phyloP scores from a whole-genome alignment of 2,329 filamentous ascomycete genomes.

The Cercospora brassicicola region DNA sequence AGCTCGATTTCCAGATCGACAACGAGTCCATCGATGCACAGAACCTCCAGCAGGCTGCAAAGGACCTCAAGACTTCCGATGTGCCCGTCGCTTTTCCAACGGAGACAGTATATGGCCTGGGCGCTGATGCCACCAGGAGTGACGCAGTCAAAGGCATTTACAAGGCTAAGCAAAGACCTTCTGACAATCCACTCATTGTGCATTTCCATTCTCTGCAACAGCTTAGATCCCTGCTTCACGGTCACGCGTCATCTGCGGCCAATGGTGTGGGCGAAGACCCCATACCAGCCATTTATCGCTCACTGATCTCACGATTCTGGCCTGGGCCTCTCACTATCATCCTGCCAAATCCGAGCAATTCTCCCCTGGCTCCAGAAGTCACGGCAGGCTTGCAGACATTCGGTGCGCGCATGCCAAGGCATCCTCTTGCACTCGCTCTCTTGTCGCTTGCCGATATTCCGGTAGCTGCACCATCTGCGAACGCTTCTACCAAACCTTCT shows the following conservation, averaged over 20 bases:
- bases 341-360: conserved; percentile 69
- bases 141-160: conserved; percentile 88
- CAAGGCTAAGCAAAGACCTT: conserved; percentile 81
- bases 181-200: conserved; percentile 93
- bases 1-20: conserved; percentile 36
- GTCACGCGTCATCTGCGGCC: conserved; percentile 22
- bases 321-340: conserved; percentile 91
- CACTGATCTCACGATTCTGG: conserved; percentile 84
- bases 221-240: conserved; percentile 63
- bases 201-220: conserved; percentile 82
- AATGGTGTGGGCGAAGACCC: conserved; percentile 38
- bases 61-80: conserved; percentile 63
- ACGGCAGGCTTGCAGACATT: conserved; percentile 84
- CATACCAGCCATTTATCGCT: conserved; percentile 73
- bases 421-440: conserved; percentile 80
- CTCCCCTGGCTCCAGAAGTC: conserved; percentile 81
- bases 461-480: conserved; percentile 88
- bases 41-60: conserved; percentile 64
- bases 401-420: conserved; percentile 84
- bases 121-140: conserved; percentile 89
- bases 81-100: conserved; percentile 92
- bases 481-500: conserved; percentile 88
- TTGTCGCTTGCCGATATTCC: conserved; percentile 76
- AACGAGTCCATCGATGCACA: conserved; percentile 48
- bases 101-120: conserved; percentile 94